Evolutionary conservation across 352 stramenopile genomes (phyloP).

Genomic region (Globisporangium cylindrosporum): DNA sequence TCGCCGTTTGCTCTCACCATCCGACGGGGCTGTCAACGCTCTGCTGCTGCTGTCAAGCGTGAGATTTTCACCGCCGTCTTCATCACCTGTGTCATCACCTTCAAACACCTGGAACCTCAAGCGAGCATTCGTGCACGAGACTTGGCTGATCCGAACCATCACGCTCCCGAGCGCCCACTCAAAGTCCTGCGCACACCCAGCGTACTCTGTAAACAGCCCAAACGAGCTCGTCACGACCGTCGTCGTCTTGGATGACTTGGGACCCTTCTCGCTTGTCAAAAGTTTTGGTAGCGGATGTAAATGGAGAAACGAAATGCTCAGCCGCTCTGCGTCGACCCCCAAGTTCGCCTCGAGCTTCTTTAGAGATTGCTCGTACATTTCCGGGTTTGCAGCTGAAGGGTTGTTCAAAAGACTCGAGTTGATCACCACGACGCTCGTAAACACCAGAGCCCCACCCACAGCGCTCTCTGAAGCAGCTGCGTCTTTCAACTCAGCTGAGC

Average conservation of each 20-base stretch:
- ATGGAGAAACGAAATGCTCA: constrained; percentile 18
- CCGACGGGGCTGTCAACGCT: background rate
- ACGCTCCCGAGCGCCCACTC: constrained; percentile 19
- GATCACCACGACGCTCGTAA: constrained; percentile 18
- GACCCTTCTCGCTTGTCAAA: background rate
- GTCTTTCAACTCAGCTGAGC: background rate
- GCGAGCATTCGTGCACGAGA: constrained; percentile 11
- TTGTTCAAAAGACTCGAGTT: background rate
- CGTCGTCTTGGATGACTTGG: background rate
- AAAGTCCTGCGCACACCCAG: constrained; percentile 13
- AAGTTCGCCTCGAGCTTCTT: background rate
- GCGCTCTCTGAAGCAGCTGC: background rate
- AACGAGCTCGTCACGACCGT: background rate
- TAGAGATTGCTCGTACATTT: background rate
- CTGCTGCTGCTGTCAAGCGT: background rate
- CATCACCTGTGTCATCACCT: background rate
- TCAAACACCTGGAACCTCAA: constrained; percentile 6
- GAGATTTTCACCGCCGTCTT: background rate
- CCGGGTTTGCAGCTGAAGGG: background rate
- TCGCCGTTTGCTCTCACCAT: background rate
- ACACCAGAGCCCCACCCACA: background rate
- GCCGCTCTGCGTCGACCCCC: background rate
- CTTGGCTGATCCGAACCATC: constrained; percentile 12
- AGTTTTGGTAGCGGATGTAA: background rate
- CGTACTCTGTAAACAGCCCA: constrained; percentile 16